Base-by-base conservation (phyloP, 768 basidiomycete species). In the Rubroboletus pulcherrimus region DNA sequence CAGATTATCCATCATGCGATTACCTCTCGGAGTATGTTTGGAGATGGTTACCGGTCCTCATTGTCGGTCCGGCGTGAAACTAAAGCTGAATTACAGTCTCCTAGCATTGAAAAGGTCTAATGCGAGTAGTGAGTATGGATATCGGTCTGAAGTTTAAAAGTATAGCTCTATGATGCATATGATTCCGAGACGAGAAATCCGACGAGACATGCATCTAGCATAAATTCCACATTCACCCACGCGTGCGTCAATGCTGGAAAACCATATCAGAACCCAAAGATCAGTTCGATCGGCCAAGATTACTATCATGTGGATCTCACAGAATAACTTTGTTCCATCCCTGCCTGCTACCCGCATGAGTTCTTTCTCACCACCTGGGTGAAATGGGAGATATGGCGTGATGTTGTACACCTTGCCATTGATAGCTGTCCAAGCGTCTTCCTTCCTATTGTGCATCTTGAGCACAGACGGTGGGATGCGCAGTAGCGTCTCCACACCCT, bases 401-500 rank as follows among this genome's bases (percentile, higher is more conserved):
- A 99, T 91, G 67, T 98, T 98, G 74, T 99, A 99, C 17, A 99
- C 94, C 68, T 91, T 94, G 52, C 93, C 94, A 62, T 87, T 83
- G 75, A 98, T 85, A 0, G 85, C 87, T 14, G 93, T 81, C 97
- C 97, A 99, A 0, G 93, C 94, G 71, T 99, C 95, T 39, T 87
- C 87, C 35, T 76, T 79, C 49, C 81, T 91, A 53, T 89, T 89
- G 69, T 99, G 96, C 64, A 78, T 66, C 65, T 90, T 91, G 39
- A 95, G 77, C 56, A 86, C 77, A 1, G 87, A 89, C 4, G 86
- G 87, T 10, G 91, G 82, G 59, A 96, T 81, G 21, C 91, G 83
- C 65, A 81, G 41, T 64, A 37, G 90, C 65, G 77, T 76, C 52
- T 86, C 83, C 6, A 89, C 83, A 14, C 92, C 90, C 91, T 93